Percentiles rank a stretch among this genome's conserved stretches.
phyloP scores from a whole-genome alignment of 2,329 filamentous ascomycete species.

The Colletotrichum noveboracense region DNA sequence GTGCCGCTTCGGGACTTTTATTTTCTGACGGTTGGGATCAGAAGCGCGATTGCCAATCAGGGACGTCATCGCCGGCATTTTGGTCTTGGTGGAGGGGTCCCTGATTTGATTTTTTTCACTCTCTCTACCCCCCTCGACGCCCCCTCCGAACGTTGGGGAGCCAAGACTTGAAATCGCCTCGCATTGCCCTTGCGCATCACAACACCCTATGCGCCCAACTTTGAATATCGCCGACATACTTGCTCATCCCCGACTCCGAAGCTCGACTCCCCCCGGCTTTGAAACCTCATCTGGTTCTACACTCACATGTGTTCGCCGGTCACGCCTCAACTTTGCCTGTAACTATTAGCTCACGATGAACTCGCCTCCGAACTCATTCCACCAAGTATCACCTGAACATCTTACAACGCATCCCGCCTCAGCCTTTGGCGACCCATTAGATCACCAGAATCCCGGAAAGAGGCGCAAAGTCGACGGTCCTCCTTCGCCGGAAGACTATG shows the following conservation, averaged over 20 bases:
- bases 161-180: background rate
- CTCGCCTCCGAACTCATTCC: constrained; percentile 18
- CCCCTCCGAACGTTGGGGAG: background rate
- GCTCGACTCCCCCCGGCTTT: background rate
- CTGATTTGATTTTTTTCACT: background rate
- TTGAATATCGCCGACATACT: background rate
- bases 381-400: background rate
- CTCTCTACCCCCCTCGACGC: background rate
- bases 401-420: background rate
- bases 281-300: background rate
- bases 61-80: constrained; percentile 9
- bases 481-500: constrained; percentile 13
- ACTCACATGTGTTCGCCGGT: background rate
- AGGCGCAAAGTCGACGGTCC: background rate
- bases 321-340: background rate
- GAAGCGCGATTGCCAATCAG: constrained; percentile 6
- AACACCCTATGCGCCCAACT: background rate
- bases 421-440: background rate
- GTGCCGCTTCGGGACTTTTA: constrained; percentile 10
- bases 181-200: background rate
- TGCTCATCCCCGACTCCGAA: background rate
- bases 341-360: constrained; percentile 17
- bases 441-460: constrained; percentile 2
- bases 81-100: background rate
- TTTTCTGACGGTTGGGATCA: constrained; percentile 13